These are phyloP conservation scores for Apiosordaria backusii DNA, from an alignment of 495 filamentous ascomycete genomes.

Conservation along the genomic window DNA sequence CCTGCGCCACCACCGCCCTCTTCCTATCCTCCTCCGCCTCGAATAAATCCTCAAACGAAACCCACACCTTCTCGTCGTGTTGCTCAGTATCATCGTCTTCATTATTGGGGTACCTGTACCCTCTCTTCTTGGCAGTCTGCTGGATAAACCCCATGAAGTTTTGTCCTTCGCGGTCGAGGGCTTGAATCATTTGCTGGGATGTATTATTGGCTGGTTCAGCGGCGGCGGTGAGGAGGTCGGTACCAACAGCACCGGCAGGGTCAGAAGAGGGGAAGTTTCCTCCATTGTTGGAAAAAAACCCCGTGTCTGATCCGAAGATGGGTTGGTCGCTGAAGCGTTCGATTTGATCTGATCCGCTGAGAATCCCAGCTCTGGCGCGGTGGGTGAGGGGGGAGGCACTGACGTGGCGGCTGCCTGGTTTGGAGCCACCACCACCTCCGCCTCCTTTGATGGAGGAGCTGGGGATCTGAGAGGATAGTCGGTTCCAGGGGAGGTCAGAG, in stretches of 20 bases:
- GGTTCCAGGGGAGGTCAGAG: conserved; percentile 47
- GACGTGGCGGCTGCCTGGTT: conserved; percentile 29
- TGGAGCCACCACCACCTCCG: conserved; percentile 34
- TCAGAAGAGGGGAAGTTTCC: conserved; percentile 18
- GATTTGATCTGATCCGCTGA: conserved; percentile 24
- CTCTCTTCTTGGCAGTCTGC: conserved; percentile 32
- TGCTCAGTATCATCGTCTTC: conserved; percentile 34
- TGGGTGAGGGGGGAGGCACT: conserved; percentile 39
- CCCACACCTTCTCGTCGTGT: conserved; percentile 22
- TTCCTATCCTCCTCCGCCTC: conserved; percentile 50
- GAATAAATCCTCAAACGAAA: conserved; percentile 57
- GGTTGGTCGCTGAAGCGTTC: conserved; percentile 42
- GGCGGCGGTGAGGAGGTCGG: conserved; percentile 1
- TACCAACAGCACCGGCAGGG: conserved; percentile 12
- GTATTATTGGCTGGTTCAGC: conserved; percentile 8
- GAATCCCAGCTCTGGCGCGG: conserved; percentile 28
- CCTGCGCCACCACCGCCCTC: conserved; percentile 63
- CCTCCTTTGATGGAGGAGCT: conserved; percentile 40
- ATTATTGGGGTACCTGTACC: conserved; percentile 33
- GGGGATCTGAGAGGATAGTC: conserved; percentile 38
- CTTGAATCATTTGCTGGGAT: conserved; percentile 24
- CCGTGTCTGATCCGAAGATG: conserved; percentile 30
- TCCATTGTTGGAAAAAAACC: conserved; percentile 13
- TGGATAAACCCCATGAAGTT: conserved; percentile 56
- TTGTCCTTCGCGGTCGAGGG: conserved; percentile 38